Base-by-base conservation (phyloP, 2,329 filamentous ascomycete species). In the Penicillium olsonii region DNA sequence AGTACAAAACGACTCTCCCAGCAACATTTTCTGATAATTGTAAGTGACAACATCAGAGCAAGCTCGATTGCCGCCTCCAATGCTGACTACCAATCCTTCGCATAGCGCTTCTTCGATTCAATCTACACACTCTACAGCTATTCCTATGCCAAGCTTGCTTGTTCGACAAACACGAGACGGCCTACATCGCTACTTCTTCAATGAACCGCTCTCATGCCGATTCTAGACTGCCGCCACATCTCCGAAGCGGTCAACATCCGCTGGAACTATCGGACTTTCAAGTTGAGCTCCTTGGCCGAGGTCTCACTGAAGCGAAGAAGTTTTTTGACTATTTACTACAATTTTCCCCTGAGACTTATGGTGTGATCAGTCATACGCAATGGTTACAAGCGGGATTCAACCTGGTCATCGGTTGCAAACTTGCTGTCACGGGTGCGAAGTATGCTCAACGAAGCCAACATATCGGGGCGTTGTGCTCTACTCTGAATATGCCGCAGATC, bases 111-210 rank as follows among this genome's bases (percentile, higher is more conserved):
- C 18, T 47, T 11, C 44, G 34, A 34, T 40, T 47, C 20, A 17
- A 41, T 1, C 18, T 47, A 26, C 37, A 47, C 37, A 47, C 44
- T 10, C 26, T 47, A 19, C 35, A 47, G 14, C 20, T 47, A 9
- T 47, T 47, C 15, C 26, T 47, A 17, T 47, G 44, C 35, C 44
- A 47, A 11, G 44, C 44, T 31, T 47, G 27, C 15, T 34, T 47
- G 29, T 47, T 47, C 33, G 37, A 47, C 14, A 47, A 47, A 24
- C 19, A 43, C n/a, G 41, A 41, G 33, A 35, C 37, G 33, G 37
- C 44, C 15, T 35, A 22, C 29, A n/a, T 22, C 15, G 27, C 44
- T 9, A 12, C 29, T 41, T 40, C 37, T 6, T 18, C n/a, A n/a
- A 18, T 17, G 17, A n/a, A 18, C 39, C 43, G 34, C 18, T 26